phyloP scores from a whole-genome alignment of 2,329 filamentous ascomycete genomes.

The Colletotrichum scovillei region DNA sequence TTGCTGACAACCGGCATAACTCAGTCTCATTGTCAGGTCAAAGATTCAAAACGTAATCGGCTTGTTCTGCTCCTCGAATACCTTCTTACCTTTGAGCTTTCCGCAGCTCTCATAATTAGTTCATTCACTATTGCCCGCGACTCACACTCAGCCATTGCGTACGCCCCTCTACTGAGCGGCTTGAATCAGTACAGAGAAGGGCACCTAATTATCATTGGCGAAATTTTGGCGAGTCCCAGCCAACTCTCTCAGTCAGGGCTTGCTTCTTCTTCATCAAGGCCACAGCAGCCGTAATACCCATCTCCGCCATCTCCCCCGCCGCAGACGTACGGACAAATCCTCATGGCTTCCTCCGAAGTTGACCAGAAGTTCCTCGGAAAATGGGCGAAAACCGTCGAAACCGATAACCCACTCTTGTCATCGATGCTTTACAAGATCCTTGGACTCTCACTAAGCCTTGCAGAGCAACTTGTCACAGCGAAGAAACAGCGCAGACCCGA shows the following conservation, averaged over 20 bases:
- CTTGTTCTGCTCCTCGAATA: neutral
- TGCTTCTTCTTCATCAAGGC: neutral
- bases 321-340: conserved; percentile 29
- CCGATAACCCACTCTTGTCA: conserved; percentile 82
- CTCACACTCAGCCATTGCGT: neutral
- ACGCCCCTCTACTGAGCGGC: neutral
- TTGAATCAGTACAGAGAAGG: neutral
- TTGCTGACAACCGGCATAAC: neutral
- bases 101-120: neutral
- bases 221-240: neutral
- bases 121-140: neutral
- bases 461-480: conserved; percentile 83
- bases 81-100: no score
- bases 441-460: conserved; percentile 89
- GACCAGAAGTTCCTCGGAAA: conserved; percentile 97
- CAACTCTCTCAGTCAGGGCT: neutral
- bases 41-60: neutral
- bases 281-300: neutral
- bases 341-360: conserved; percentile 95
- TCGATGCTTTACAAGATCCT: conserved; percentile 90
- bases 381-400: conserved; percentile 83
- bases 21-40: conserved; percentile 10
- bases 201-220: neutral
- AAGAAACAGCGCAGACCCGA: conserved; percentile 87
- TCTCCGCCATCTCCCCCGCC: neutral